These are phyloP conservation scores for Annulohypoxylon truncatum DNA, from an alignment of 2,329 filamentous ascomycete species.

Conservation along the genomic window DNA sequence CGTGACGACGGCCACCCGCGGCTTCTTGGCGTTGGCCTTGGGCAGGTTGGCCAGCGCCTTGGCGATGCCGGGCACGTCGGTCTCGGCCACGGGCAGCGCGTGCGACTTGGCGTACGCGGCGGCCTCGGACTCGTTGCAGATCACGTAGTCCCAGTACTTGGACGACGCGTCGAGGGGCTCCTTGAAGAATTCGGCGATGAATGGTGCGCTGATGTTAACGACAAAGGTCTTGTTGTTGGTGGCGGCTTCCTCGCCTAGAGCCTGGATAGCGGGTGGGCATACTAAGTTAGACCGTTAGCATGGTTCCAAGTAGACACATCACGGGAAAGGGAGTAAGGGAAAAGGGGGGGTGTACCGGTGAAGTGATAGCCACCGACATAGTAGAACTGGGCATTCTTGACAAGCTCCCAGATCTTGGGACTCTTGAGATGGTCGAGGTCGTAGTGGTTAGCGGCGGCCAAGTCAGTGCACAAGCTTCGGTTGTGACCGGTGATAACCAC, in stretches of 20 bases:
- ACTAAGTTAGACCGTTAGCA: conserved; percentile 60
- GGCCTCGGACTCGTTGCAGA: conserved; percentile 97
- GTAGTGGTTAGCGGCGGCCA: conserved; percentile 97
- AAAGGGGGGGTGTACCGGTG: conserved; percentile 64
- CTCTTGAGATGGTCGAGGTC: conserved; percentile 92
- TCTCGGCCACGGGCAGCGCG: conserved; percentile 39
- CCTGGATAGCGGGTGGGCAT: conserved; percentile 88
- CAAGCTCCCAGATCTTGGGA: conserved; percentile 90
- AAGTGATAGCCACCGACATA: conserved; percentile 98
- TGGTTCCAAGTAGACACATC: not conserved
- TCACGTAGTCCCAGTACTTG: conserved; percentile 94
- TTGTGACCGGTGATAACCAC: conserved; percentile 97
- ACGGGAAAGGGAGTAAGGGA: no score
- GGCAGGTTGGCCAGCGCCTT: conserved; percentile 86
- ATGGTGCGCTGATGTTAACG: conserved; percentile 92
- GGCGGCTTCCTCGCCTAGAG: conserved; percentile 90
- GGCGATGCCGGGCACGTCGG: conserved; percentile 79
- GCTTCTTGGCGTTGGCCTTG: conserved; percentile 89
- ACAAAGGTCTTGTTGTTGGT: conserved; percentile 90
- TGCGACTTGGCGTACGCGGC: conserved; percentile 84
- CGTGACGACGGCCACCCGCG: conserved; percentile 90
- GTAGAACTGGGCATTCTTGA: conserved; percentile 87
- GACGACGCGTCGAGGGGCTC: conserved; percentile 87
- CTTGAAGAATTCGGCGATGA: conserved; percentile 98
- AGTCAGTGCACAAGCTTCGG: conserved; percentile 93